phyloP scores from a whole-genome alignment of 139 green algal species.

The Volvox reticuliferus region DNA sequence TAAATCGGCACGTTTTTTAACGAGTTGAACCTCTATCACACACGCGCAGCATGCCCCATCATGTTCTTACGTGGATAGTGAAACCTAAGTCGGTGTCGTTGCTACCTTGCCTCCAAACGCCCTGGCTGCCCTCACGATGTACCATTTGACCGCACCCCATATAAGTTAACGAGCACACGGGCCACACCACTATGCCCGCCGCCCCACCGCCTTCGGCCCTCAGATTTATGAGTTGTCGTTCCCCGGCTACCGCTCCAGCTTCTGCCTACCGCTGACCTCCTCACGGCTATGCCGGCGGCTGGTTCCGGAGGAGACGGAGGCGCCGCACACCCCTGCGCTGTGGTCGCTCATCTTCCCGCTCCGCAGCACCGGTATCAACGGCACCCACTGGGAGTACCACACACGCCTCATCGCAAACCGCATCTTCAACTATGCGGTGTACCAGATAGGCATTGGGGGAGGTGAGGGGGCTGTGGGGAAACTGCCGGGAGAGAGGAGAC shows the following conservation, averaged over 20 bases:
- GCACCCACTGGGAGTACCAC: slow-evolving; percentile 15
- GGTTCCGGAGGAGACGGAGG: neutral
- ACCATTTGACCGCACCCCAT: no score
- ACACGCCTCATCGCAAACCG: neutral
- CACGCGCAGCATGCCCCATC: no score
- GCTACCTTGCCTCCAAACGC: no score
- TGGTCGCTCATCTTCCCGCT: neutral
- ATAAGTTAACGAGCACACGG: no score
- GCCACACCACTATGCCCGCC: neutral
- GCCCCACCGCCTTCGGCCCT: neutral
- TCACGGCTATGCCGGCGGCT: neutral
- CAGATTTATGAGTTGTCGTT: slow-evolving; percentile 11
- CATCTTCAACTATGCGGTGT: neutral
- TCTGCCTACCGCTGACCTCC: neutral
- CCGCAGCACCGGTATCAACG: slow-evolving; percentile 2
- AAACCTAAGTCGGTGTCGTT: no score
- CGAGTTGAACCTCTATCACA: no score
- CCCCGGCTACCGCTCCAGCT: neutral
- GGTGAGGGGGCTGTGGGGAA: neutral
- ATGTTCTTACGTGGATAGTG: no score
- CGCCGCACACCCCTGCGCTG: neutral
- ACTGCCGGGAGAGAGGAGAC: neutral
- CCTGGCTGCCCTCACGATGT: no score
- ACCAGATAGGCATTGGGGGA: neutral
- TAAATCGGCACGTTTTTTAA: no score